Evolutionary conservation across 352 stramenopile species (phyloP).

Genomic region (Phytophthora podocarpi): DNA sequence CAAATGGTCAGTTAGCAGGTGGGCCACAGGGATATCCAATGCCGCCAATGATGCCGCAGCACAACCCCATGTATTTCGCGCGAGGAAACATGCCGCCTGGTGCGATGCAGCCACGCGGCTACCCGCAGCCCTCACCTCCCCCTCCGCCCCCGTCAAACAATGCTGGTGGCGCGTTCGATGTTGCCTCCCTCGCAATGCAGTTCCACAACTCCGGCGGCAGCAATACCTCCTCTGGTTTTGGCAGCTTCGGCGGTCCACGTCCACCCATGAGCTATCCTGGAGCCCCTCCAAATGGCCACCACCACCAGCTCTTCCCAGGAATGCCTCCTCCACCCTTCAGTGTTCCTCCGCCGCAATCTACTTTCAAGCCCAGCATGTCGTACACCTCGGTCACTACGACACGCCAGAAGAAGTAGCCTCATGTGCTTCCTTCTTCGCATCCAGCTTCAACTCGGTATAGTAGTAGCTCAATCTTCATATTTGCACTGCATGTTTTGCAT

Average conservation of each 20-base stretch:
- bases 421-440: conserved; percentile 14
- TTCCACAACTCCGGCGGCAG: conserved; percentile 54
- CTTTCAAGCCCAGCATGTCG: conserved; percentile 81
- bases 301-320: conserved; percentile 41
- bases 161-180: conserved; percentile 43
- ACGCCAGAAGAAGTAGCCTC: conserved; percentile 61
- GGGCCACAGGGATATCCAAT: conserved; percentile 27
- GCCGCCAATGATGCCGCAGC: conserved; percentile 34
- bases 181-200: conserved; percentile 80
- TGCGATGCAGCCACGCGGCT: conserved; percentile 29
- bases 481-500: conserved; percentile 23
- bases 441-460: conserved; percentile 30
- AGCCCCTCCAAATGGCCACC: conserved; percentile 21
- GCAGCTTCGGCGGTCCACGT: conserved; percentile 37
- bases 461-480: conserved; percentile 35
- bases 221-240: conserved; percentile 41
- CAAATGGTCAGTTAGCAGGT: conserved; percentile 26
- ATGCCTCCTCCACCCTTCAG: conserved; percentile 39
- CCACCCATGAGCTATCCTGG: conserved; percentile 33
- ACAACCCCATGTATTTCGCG: conserved; percentile 37
- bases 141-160: conserved; percentile 26
- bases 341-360: conserved; percentile 41
- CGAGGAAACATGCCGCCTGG: conserved; percentile 31
- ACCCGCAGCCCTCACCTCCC: conserved; percentile 36
- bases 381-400: conserved; percentile 77